phyloP scores from a whole-genome alignment of 1,139 yeast genomes.

The Taphrina confusa region DNA sequence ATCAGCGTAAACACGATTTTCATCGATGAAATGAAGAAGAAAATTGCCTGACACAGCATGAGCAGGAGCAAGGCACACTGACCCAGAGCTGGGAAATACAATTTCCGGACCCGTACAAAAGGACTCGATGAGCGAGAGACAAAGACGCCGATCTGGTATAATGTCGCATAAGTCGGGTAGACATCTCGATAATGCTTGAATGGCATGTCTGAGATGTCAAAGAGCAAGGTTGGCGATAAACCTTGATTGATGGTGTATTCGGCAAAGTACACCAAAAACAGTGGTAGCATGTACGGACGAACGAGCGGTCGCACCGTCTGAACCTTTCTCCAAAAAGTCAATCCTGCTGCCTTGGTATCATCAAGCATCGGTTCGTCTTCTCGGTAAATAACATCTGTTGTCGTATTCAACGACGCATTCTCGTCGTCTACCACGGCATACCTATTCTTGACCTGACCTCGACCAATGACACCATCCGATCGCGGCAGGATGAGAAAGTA shows the following conservation, averaged over 20 bases:
- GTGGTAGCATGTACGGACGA: conserved; percentile 76
- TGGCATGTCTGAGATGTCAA: conserved; percentile 32
- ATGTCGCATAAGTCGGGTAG: conserved; percentile 88
- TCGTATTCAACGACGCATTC: background rate
- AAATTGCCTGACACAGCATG: conserved; percentile 65
- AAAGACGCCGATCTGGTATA: conserved; percentile 90
- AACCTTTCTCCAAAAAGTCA: conserved; percentile 6
- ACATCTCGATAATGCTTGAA: conserved; percentile 75
- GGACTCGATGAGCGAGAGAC: conserved; percentile 81
- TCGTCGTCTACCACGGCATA: conserved; percentile 3
- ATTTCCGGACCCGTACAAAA: conserved; percentile 58
- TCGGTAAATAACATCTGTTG: background rate
- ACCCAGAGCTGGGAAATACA: conserved; percentile 64
- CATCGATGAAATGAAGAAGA: conserved; percentile 61
- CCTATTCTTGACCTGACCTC: background rate
- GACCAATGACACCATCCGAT: conserved; percentile 25
- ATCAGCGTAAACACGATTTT: conserved; percentile 64
- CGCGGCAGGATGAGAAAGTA: conserved; percentile 49
- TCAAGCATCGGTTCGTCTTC: background rate
- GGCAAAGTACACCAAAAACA: conserved; percentile 76
- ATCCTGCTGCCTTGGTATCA: background rate
- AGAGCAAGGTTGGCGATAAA: conserved; percentile 47
- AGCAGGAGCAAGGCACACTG: conserved; percentile 68
- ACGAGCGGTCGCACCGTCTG: conserved; percentile 51
- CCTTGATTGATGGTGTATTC: conserved; percentile 93